Evolutionary conservation across 202 grass and related monocot species (phyloP), one percentile per base, ranked within the genome.

Genomic region (Sporobolus alterniflorus): DNA sequence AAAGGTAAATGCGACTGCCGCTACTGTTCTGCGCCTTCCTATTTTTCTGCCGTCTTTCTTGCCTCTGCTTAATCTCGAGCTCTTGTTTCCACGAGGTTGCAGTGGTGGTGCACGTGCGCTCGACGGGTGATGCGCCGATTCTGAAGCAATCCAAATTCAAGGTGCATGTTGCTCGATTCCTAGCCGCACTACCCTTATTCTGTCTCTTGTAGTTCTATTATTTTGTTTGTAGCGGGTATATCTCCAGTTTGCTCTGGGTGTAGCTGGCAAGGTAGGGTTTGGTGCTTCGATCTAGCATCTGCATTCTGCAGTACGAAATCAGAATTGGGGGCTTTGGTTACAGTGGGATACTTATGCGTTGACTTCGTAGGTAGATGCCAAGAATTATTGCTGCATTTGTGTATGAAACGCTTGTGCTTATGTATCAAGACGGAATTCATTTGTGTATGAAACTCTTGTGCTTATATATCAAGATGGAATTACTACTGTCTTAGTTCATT

Each of bases 141-240:
- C 94, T 94, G 42, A 97, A 97, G 72, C 91, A 97, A 42, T 57
- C 82, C 28, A 97, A 97, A 61, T 97, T 97, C 75, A 94, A 92
- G 89, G 91, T 90, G 67, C 24, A 64, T 14, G 10, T 73, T 7
- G 57, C 65, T 76, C 54, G 26, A 46, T 24, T 18, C 33, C 18
- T 26, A 4, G 1, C 26, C 14, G 1, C 2, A 7, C 9, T 4
- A 20, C 31, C 71, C 8, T n/a, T 46, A 4, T 56, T 13, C 48
- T 22, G 28, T 9, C 6, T 65, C 65, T 40, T 61, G 51, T 17
- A 2, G n/a, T 50, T 81, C 8, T 28, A 60, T 55, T 57, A 12
- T 44, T 67, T 41, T 47, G 34, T 13, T 24, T 67, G 39, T 40
- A 21, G 39, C n/a, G 3, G 12, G 1, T 29, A 14, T 29, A 81